phyloP scores from a whole-genome alignment of 2,329 filamentous ascomycete species.

The Pestalotiopsis sp. region DNA sequence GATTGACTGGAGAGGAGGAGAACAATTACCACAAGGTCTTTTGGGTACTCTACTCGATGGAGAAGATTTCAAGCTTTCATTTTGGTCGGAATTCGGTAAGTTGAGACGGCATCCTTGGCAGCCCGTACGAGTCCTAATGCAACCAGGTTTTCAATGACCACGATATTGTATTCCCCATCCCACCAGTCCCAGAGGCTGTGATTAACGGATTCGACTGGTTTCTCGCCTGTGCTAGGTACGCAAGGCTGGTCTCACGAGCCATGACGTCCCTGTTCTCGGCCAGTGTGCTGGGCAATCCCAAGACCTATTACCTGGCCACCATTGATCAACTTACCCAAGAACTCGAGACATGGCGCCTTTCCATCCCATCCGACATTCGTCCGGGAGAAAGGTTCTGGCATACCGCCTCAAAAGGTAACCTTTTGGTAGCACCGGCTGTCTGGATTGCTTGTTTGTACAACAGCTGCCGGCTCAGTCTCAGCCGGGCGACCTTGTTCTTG shows the following conservation, averaged over 20 bases:
- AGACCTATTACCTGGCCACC: constrained; percentile 24
- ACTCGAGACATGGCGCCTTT: constrained; percentile 29
- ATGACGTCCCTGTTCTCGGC: constrained; percentile 31
- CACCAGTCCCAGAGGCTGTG: constrained; percentile 21
- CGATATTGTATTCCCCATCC: constrained; percentile 32
- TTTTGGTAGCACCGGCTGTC: constrained; percentile 14
- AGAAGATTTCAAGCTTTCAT: constrained; percentile 21
- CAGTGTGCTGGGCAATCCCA: constrained; percentile 25
- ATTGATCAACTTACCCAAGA: constrained; percentile 29
- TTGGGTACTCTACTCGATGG: constrained; percentile 20
- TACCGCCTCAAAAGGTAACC: background rate
- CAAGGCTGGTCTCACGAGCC: constrained; percentile 28
- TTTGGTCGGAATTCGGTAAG: constrained; percentile 32
- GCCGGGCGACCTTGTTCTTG: constrained; percentile 26
- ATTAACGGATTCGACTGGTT: constrained; percentile 28
- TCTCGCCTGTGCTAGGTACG: constrained; percentile 25
- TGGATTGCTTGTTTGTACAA: constrained; percentile 29
- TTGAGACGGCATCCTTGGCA: background rate
- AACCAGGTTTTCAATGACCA: constrained; percentile 30
- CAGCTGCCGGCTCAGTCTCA: constrained; percentile 27
- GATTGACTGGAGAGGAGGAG: constrained; percentile 15
- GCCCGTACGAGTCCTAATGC: background rate
- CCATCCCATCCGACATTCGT: constrained; percentile 23
- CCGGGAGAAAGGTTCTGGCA: constrained; percentile 17
- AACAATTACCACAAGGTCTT: constrained; percentile 26